phyloP scores from a whole-genome alignment of 2,329 filamentous ascomycete genomes.

The Penicillium sp. region DNA sequence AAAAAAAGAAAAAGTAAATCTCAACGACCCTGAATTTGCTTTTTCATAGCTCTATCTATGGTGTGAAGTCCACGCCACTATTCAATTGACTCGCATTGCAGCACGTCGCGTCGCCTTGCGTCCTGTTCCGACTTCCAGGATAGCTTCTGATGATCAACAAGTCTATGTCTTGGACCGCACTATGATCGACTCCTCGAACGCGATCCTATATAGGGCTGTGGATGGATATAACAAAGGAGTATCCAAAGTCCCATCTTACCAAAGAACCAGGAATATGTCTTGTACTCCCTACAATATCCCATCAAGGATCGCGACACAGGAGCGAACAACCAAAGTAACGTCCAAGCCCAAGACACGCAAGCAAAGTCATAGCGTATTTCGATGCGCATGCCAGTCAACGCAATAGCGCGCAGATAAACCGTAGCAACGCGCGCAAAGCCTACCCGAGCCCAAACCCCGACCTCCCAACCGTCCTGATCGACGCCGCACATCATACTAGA shows the following conservation, averaged over 20 bases:
- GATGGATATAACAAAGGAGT: constrained; percentile 1
- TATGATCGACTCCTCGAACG: constrained; percentile 3
- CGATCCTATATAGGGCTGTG: constrained; percentile 2
- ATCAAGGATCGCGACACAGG: constrained; percentile 6
- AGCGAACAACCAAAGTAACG: too few relatives aligned
- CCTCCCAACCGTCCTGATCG: constrained; percentile 3
- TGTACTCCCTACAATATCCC: too few relatives aligned
- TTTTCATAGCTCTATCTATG: too few relatives aligned
- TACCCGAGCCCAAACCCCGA: too few relatives aligned
- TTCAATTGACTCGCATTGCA: constrained; percentile 19
- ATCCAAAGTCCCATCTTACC: too few relatives aligned
- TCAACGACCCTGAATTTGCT: too few relatives aligned
- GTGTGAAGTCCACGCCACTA: not conserved
- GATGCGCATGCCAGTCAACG: constrained; percentile 15
- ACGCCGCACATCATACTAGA: constrained; percentile 12
- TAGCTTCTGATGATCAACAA: constrained; percentile 10
- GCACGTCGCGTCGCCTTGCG: constrained; percentile 18
- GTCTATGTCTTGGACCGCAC: constrained; percentile 9
- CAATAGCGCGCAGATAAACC: constrained; percentile 9
- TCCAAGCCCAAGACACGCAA: not conserved
- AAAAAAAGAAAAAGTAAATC: not conserved
- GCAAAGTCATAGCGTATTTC: constrained; percentile 8
- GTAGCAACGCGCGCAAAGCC: too few relatives aligned
- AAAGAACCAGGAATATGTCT: too few relatives aligned
- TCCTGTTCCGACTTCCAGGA: constrained; percentile 18